Evolutionary conservation across 305 asterid species (phyloP).

Genomic region (Fraxinus baroniana): DNA sequence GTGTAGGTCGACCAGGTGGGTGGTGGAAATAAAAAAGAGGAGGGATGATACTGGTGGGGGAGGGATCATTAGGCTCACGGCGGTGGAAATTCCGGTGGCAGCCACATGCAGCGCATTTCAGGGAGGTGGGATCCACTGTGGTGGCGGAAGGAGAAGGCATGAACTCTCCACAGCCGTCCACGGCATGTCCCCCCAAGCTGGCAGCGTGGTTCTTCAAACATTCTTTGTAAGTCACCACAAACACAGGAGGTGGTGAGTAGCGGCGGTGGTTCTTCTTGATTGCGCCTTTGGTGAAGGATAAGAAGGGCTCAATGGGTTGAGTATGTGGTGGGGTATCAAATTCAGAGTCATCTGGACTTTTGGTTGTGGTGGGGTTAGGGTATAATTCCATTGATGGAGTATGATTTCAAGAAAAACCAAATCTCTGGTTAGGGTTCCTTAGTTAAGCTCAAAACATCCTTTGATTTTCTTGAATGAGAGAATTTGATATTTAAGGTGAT

Average conservation of each 20-base stretch:
- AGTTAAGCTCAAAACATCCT: background rate
- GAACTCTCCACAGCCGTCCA: constrained; percentile 92
- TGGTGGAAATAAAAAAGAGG: constrained; percentile 33
- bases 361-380: constrained; percentile 41
- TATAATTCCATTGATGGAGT: constrained; percentile 46
- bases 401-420: background rate
- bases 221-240: constrained; percentile 39
- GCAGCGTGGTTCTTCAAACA: constrained; percentile 90
- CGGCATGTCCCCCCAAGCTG: constrained; percentile 64
- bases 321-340: constrained; percentile 66
- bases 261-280: constrained; percentile 18
- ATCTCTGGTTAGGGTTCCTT: constrained; percentile 3
- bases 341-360: constrained; percentile 44
- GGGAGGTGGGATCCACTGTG: constrained; percentile 30
- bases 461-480: constrained; percentile 9
- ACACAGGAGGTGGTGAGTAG: constrained; percentile 25
- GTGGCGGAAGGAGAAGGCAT: constrained; percentile 42
- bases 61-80: constrained; percentile 29
- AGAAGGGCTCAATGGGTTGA: constrained; percentile 29
- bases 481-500: constrained; percentile 4
- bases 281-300: constrained; percentile 24
- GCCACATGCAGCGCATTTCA: constrained; percentile 51
- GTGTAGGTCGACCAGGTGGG: constrained; percentile 23
- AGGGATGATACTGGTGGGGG: constrained; percentile 18
- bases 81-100: constrained; percentile 64